A percentile compares a stretch with the other conserved stretches of the same genome.
Conservation (phyloP, 768 basidiomycete species). For the Dictyophora rubrovolvata region DNA sequence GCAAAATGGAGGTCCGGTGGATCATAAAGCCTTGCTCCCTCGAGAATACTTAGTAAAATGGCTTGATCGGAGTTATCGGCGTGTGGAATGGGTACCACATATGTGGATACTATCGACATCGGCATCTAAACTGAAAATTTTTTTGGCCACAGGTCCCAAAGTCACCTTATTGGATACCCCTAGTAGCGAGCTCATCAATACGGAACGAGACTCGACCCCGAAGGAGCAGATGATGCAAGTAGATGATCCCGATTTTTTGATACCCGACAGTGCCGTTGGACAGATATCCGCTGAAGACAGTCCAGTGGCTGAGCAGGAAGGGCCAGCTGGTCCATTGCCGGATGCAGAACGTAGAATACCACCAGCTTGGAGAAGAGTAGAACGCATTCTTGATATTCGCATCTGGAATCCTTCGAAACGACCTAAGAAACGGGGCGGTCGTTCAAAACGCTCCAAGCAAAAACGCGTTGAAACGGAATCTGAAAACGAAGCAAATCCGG, state of each 20-base stretch:
- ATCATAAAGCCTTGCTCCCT: slow-evolving; percentile 56
- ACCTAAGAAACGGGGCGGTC: slow-evolving; percentile 14
- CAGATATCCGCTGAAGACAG: slow-evolving; percentile 27
- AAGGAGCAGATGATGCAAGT: slow-evolving; percentile 22
- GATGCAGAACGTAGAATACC: slow-evolving; percentile 74
- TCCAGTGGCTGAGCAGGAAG: slow-evolving; percentile 13
- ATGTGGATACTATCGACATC: slow-evolving; percentile 76
- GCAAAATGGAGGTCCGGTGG: slow-evolving; percentile 28
- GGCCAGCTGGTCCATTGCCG: slow-evolving; percentile 31
- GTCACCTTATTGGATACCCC: slow-evolving; percentile 52
- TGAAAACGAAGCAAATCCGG: slow-evolving; percentile 16
- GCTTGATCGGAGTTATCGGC: slow-evolving; percentile 66
- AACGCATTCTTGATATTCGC: slow-evolving; percentile 77
- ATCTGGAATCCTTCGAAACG: slow-evolving; percentile 42
- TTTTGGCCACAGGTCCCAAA: slow-evolving; percentile 57
- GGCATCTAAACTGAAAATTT: slow-evolving; percentile 62
- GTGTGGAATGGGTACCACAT: slow-evolving; percentile 84
- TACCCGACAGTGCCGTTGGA: slow-evolving; percentile 26
- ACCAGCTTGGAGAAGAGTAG: slow-evolving; percentile 76
- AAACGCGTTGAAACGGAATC: slow-evolving; percentile 14
- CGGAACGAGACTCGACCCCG: slow-evolving; percentile 22
- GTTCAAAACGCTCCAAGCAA: slow-evolving; percentile 17
- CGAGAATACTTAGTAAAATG: slow-evolving; percentile 93
- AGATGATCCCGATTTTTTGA: slow-evolving; percentile 23
- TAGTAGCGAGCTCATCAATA: slow-evolving; percentile 10